A percentile compares a stretch with the other conserved stretches of the same genome.
phyloP scores from a whole-genome alignment of 306 rosid genomes.

The Pyrus pyrifolia region DNA sequence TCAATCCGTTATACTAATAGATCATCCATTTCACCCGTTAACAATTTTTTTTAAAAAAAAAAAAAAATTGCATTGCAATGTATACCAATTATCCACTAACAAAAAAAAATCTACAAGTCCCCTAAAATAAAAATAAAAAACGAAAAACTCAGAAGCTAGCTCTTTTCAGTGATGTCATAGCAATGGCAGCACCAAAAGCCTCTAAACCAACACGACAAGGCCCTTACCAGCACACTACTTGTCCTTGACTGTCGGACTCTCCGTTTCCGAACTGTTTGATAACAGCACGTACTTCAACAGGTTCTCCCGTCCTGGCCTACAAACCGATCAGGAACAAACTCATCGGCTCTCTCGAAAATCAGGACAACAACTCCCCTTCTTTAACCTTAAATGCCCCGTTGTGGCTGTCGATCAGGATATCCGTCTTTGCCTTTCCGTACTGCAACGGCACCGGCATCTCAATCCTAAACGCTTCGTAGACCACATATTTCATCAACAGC shows the following conservation, averaged over 20 bases:
- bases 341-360: constrained; percentile 60
- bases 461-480: constrained; percentile 66
- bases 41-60: too few species aligned
- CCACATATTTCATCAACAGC: constrained; percentile 48
- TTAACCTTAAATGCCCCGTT: constrained; percentile 62
- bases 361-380: constrained; percentile 73
- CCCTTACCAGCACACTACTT: constrained; percentile 90
- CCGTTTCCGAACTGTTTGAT: too few species aligned
- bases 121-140: neutral
- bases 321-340: constrained; percentile 12
- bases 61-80: too few species aligned
- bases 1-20: too few species aligned
- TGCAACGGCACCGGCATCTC: constrained; percentile 81
- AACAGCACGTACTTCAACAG: too few species aligned
- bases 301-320: too few species aligned
- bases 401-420: constrained; percentile 65
- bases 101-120: neutral
- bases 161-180: constrained; percentile 57
- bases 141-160: constrained; percentile 34
- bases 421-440: constrained; percentile 63
- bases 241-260: constrained; percentile 17
- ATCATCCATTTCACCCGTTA: too few species aligned
- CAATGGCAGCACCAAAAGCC: constrained; percentile 59
- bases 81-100: neutral
- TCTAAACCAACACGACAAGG: constrained; percentile 42